A percentile compares a stretch with the other conserved stretches of the same genome.
Evolutionary conservation across 176 grass and related monocot species (phyloP).

Genomic region (Eleusine indica): DNA sequence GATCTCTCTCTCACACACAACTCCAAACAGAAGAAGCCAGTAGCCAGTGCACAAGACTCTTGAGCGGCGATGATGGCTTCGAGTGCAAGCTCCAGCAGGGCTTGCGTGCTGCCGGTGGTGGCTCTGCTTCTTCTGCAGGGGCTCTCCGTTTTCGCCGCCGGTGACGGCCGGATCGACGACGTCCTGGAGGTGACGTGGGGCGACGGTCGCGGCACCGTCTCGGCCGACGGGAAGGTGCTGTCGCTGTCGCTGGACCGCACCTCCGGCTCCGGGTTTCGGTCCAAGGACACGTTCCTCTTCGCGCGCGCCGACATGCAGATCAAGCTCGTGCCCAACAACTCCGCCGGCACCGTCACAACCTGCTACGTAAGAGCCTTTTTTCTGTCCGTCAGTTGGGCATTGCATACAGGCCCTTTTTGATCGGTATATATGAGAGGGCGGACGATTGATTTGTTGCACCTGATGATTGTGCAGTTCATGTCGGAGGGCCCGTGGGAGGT

Average conservation of each 20-base stretch:
- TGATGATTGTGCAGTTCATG: slow-evolving; percentile 37
- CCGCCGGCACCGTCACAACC: slow-evolving; percentile 86
- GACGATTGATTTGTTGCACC: not conserved
- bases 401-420: not conserved
- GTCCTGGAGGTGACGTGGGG: slow-evolving; percentile 56
- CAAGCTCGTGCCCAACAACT: slow-evolving; percentile 76
- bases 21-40: not conserved
- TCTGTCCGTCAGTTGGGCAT: not conserved
- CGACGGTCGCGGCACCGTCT: slow-evolving; percentile 39
- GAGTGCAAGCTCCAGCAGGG: not conserved
- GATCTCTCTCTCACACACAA: not conserved
- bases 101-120: not conserved
- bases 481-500: slow-evolving; percentile 55
- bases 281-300: slow-evolving; percentile 65
- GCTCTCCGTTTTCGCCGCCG: slow-evolving; percentile 1
- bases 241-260: slow-evolving; percentile 45
- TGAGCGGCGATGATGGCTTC: slow-evolving; percentile 2
- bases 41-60: not conserved
- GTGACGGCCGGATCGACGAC: slow-evolving; percentile 26
- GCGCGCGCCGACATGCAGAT: slow-evolving; percentile 70
- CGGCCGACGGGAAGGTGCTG: slow-evolving; percentile 38
- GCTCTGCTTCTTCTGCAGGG: not conserved
- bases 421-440: not conserved
- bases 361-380: slow-evolving; percentile 56
- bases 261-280: slow-evolving; percentile 73